Conservation (phyloP, 176 grass and related monocot species). For the Puccinellia tenuiflora region DNA sequence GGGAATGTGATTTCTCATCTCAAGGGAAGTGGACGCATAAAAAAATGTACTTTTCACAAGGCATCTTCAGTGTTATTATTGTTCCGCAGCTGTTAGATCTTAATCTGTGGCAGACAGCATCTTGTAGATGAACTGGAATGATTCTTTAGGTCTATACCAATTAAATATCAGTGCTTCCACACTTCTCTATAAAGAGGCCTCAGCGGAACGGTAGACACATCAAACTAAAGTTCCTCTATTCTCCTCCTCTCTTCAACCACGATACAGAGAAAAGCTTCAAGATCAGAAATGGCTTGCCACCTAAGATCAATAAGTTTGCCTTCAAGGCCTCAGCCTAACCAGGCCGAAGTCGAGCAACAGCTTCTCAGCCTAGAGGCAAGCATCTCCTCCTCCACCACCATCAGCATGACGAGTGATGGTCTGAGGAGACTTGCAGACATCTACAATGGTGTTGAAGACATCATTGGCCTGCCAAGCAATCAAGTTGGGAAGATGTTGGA, state of each 20-base stretch:
- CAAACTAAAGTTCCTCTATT: too few relatives aligned
- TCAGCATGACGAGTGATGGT: not conserved
- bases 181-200: too few relatives aligned
- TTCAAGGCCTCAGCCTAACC: not conserved
- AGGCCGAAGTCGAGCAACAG: not conserved
- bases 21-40: not conserved
- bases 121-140: not conserved
- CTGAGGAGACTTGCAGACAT: too few relatives aligned
- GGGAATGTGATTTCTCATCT: conserved; percentile 5
- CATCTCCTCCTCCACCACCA: not conserved
- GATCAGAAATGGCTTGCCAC: too few relatives aligned
- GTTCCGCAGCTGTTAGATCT: not conserved
- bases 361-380: not conserved
- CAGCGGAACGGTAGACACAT: too few relatives aligned
- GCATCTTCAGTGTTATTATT: not conserved
- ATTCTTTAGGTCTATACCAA: conserved; percentile 5
- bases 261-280: too few relatives aligned
- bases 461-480: too few relatives aligned
- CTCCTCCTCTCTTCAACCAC: too few relatives aligned
- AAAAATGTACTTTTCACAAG: not conserved
- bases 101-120: conserved; percentile 5
- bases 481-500: too few relatives aligned
- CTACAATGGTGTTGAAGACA: too few relatives aligned
- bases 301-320: too few relatives aligned
- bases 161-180: not conserved